phyloP scores from a whole-genome alignment of 768 basidiomycete genomes.

The Cystoderma amianthinum region DNA sequence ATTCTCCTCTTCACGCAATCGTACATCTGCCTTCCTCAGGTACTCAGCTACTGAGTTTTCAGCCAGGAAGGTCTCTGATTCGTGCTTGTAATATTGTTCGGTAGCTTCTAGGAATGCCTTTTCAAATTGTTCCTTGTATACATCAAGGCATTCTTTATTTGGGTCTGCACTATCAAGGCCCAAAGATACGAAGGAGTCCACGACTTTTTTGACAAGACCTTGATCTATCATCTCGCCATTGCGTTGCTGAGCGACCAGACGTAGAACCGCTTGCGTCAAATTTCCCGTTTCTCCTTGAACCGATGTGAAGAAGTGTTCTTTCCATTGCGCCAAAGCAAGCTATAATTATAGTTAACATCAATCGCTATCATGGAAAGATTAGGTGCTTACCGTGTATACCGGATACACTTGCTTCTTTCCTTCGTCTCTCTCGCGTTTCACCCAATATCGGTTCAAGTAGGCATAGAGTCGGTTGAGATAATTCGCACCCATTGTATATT shows the following conservation, averaged over 20 bases:
- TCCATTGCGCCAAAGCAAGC: slow-evolving; percentile 97
- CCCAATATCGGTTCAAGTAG: slow-evolving; percentile 99
- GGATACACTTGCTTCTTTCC: slow-evolving; percentile 93
- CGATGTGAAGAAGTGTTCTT: slow-evolving; percentile 79
- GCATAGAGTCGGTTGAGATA: slow-evolving; percentile 96
- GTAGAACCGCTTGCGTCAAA: slow-evolving; percentile 80
- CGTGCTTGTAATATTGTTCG: slow-evolving; percentile 88
- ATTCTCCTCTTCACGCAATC: slow-evolving; percentile 92
- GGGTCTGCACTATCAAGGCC: slow-evolving; percentile 89
- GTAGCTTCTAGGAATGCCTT: slow-evolving; percentile 83
- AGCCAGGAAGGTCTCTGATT: slow-evolving; percentile 88
- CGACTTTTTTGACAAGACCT: slow-evolving; percentile 92
- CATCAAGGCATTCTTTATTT: slow-evolving; percentile 91
- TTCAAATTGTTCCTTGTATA: slow-evolving; percentile 94
- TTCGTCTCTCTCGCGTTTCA: slow-evolving; percentile 97
- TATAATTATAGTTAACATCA: slow-evolving; percentile 16
- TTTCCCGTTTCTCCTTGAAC: slow-evolving; percentile 79
- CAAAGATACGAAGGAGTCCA: slow-evolving; percentile 96
- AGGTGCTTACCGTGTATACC: slow-evolving; percentile 80
- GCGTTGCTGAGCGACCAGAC: slow-evolving; percentile 87
- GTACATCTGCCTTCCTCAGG: slow-evolving; percentile 92
- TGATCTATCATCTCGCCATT: slow-evolving; percentile 96
- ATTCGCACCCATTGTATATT: slow-evolving; percentile 95
- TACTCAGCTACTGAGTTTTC: slow-evolving; percentile 94
- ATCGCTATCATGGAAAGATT: background rate